Evolutionary conservation across 2,329 filamentous ascomycete genomes (phyloP), one percentile per base, ranked within the genome.

Genomic region (Ophiosphaerella herpotricha): DNA sequence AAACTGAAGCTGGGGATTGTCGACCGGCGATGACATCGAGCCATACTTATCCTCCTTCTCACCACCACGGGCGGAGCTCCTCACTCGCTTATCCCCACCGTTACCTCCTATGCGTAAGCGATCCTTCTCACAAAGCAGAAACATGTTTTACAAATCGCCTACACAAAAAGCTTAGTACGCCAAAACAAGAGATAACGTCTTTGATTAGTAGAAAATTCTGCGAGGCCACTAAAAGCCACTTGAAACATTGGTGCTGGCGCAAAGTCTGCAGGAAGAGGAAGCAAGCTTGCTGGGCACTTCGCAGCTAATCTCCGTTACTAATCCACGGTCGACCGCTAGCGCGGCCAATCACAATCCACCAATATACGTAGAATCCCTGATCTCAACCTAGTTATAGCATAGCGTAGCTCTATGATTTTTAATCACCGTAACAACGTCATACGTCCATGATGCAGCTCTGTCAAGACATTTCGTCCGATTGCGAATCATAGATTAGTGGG

Each of bases 401-500:
- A 39, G 43, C 31, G 18, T 9, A 23, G 8, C 8, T 6, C 13
- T 16, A 18, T 34, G 36, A 46, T 46, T 46, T 34, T 34, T 39
- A 46, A 46, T 39, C 36, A 39, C 11, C 3, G 13, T 24, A 21
- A 12, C 16, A 14, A 46, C 43, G 43, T 46, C 43, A 46, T 46
- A 16, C n/a, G 21, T 46, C n/a, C 18, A 14, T 7, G 14, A 24
- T 38, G 14, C 24, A 33, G 33, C 31, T n/a, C 31, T n/a, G 42
- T 37, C 34, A n/a, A 38, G 23, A 23, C 8, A n/a, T 47, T 47
- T 47, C 37, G 44, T 47, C 44, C 44, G 44, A 32, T 47, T 41
- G 29, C 41, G 44, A 47, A 41, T 47, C 44, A 40, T 26, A 7
- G 26, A 12, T 29, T 11, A 8, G 26, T 29, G 7, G 6, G 5